These are phyloP conservation scores for Osmozyma mogii DNA, from an alignment of 805 yeast species.

Conservation along the genomic window DNA sequence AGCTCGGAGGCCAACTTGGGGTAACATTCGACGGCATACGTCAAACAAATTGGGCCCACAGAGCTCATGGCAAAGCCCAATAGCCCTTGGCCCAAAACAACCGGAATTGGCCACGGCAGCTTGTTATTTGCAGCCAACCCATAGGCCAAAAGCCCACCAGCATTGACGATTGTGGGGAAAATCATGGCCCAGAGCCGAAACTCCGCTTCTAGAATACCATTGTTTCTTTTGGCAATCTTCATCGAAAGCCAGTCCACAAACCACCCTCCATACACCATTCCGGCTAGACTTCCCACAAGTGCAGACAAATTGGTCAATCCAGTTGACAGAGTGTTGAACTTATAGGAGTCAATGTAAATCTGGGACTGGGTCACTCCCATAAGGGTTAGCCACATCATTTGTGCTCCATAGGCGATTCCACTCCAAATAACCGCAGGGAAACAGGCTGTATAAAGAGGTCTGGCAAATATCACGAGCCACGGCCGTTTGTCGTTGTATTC, in stretches of 20 bases:
- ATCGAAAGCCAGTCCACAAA: constrained; percentile 50
- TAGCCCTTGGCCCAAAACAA: constrained; percentile 55
- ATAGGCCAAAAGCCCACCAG: constrained; percentile 55
- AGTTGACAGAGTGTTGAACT: constrained; percentile 26
- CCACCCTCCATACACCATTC: constrained; percentile 41
- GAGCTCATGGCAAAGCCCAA: constrained; percentile 66
- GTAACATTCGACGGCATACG: constrained; percentile 58
- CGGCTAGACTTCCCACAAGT: constrained; percentile 36
- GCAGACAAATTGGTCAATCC: constrained; percentile 52
- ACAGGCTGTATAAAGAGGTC: constrained; percentile 28
- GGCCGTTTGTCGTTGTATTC: constrained; percentile 34
- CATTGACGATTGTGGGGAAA: constrained; percentile 49
- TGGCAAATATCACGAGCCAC: constrained; percentile 26
- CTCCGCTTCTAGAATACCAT: constrained; percentile 60
- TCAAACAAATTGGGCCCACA: constrained; percentile 63
- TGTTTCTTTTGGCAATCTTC: constrained; percentile 52
- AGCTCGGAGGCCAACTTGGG: constrained; percentile 66
- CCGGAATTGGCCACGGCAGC: constrained; percentile 45
- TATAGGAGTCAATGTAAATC: constrained; percentile 32
- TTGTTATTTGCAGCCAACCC: constrained; percentile 55
- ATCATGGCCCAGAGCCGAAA: constrained; percentile 51
- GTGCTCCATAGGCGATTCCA: constrained; percentile 47
- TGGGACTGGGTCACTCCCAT: constrained; percentile 38
- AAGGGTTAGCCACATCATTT: constrained; percentile 43
- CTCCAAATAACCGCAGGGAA: constrained; percentile 52